phyloP scores from a whole-genome alignment of 768 basidiomycete species.

The Mycena floridula region DNA sequence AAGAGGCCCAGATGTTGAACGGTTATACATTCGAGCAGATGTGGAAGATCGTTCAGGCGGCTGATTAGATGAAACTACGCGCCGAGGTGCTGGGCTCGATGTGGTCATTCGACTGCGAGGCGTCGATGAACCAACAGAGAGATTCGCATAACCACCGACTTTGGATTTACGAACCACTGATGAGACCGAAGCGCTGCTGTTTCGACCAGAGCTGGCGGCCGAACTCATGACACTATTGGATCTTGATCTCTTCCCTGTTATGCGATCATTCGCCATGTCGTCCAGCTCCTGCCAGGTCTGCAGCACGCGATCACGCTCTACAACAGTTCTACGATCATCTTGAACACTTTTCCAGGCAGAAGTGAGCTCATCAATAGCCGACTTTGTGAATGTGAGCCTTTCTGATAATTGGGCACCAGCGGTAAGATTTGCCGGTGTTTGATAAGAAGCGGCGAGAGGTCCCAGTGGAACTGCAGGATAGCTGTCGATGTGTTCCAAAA shows the following conservation, averaged over 20 bases:
- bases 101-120: slow-evolving; percentile 40
- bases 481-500: slow-evolving; percentile 82
- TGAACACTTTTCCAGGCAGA: slow-evolving; percentile 33
- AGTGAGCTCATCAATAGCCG: slow-evolving; percentile 41
- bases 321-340: slow-evolving; percentile 53
- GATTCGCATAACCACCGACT: slow-evolving; percentile 28
- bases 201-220: slow-evolving; percentile 50
- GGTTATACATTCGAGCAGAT: slow-evolving; percentile 53
- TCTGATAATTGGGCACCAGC: slow-evolving; percentile 65
- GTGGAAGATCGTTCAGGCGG: slow-evolving; percentile 34
- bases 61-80: slow-evolving; percentile 42
- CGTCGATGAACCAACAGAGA: slow-evolving; percentile 25
- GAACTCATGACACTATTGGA: slow-evolving; percentile 61
- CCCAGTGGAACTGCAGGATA: slow-evolving; percentile 59
- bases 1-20: slow-evolving; percentile 70
- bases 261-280: slow-evolving; percentile 72
- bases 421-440: slow-evolving; percentile 30
- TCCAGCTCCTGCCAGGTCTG: slow-evolving; percentile 80
- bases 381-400: slow-evolving; percentile 59
- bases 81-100: slow-evolving; percentile 37
- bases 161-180: slow-evolving; percentile 22
- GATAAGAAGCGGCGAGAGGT: slow-evolving; percentile 44
- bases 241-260: slow-evolving; percentile 56
- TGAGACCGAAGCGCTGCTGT: slow-evolving; percentile 43
- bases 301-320: slow-evolving; percentile 59